These are phyloP conservation scores for Atkinsonella texensis DNA, from an alignment of 2,329 filamentous ascomycete species.

Conservation along the genomic window DNA sequence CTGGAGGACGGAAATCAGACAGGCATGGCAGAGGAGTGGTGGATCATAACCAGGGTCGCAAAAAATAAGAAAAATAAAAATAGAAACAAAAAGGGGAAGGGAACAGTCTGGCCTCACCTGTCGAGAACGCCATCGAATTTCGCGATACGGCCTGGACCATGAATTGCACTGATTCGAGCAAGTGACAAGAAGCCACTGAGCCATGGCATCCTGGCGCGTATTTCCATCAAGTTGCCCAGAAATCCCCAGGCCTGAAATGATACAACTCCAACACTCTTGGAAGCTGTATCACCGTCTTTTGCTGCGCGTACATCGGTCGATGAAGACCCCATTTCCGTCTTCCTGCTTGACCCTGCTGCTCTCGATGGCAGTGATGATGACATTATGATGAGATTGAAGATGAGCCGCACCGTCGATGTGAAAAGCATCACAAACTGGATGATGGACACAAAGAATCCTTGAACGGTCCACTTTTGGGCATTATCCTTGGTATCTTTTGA, in stretches of 20 bases:
- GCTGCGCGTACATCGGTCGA: slow-evolving; percentile 5
- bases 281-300: background rate
- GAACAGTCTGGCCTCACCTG: slow-evolving; percentile 53
- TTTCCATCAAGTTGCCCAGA: slow-evolving; percentile 57
- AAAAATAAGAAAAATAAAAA: too few species aligned
- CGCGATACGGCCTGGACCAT: slow-evolving; percentile 65
- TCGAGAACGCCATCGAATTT: slow-evolving; percentile 69
- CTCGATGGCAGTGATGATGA: slow-evolving; percentile 56
- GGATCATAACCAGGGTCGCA: background rate
- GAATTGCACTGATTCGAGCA: slow-evolving; percentile 59
- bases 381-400: slow-evolving; percentile 51
- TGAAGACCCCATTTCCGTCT: background rate
- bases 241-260: slow-evolving; percentile 69
- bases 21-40: background rate
- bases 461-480: slow-evolving; percentile 25
- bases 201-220: slow-evolving; percentile 84
- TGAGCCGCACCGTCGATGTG: slow-evolving; percentile 53
- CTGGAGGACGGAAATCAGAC: background rate
- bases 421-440: slow-evolving; percentile 43
- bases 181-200: slow-evolving; percentile 64
- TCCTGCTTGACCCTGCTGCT: slow-evolving; percentile 15
- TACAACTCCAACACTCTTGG: slow-evolving; percentile 50
- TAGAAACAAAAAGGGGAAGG: slow-evolving; percentile 4
- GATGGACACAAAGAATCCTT: slow-evolving; percentile 41
- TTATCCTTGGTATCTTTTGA: slow-evolving; percentile 7